These are phyloP conservation scores for Arachis stenosperma DNA, from an alignment of 306 rosid genomes.

Conservation along the genomic window DNA sequence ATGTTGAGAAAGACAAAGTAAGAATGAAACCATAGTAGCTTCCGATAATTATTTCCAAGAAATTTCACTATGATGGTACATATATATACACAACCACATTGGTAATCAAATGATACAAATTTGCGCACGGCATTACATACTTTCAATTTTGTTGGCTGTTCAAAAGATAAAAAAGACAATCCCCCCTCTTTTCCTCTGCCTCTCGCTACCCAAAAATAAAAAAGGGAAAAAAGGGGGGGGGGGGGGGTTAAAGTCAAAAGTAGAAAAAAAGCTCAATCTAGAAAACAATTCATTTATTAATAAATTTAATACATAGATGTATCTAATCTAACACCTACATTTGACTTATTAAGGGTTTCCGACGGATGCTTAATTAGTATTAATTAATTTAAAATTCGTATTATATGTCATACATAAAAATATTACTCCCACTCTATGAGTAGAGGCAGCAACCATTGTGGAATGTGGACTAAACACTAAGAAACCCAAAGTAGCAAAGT, in stretches of 20 bases:
- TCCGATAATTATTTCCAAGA: not conserved
- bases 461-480: conserved; percentile 9
- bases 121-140: conserved; percentile 23
- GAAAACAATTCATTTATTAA: not conserved
- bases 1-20: not conserved
- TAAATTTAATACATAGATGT: no score
- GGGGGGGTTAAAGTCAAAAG: conserved; percentile 15
- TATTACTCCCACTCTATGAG: not conserved
- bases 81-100: conserved; percentile 12
- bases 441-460: not conserved
- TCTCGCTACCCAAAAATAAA: no score
- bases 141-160: conserved; percentile 21
- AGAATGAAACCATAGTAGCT: not conserved
- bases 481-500: not conserved
- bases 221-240: no score
- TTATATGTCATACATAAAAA: no score
- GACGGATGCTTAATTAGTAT: no score
- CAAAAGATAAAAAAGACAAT: conserved; percentile 11
- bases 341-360: no score
- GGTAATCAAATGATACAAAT: conserved; percentile 28
- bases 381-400: no score
- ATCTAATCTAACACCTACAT: no score
- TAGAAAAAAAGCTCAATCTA: not conserved
- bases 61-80: conserved; percentile 26
- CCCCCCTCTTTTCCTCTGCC: not conserved